phyloP scores from a whole-genome alignment of 768 basidiomycete species.

The Piloderma croceum region DNA sequence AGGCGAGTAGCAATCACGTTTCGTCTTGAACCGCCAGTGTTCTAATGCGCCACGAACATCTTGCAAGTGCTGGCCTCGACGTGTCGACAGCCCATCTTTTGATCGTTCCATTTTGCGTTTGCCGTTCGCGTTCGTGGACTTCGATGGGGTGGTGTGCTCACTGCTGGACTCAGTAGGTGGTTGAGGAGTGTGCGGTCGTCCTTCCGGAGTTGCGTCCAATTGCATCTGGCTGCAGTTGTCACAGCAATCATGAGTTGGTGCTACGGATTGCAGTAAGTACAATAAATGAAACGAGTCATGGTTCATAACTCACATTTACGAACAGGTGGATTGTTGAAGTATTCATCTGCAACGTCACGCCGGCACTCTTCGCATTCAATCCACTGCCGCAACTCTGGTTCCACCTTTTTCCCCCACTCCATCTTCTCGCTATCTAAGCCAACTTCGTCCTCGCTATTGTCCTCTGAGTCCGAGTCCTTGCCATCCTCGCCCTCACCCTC shows the following conservation, averaged over 20 bases:
- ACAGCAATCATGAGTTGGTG: constrained; percentile 18
- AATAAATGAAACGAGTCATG: neutral
- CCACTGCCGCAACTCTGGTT: constrained; percentile 24
- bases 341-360: constrained; percentile 21
- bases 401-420: constrained; percentile 26
- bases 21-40: constrained; percentile 5
- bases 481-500: neutral
- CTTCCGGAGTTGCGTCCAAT: too few species aligned
- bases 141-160: constrained; percentile 8
- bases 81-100: constrained; percentile 6
- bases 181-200: too few species aligned
- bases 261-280: constrained; percentile 2
- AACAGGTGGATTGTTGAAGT: constrained; percentile 27
- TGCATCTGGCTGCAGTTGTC: constrained; percentile 8
- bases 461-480: neutral
- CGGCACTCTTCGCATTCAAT: constrained; percentile 24
- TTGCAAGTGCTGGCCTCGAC: constrained; percentile 4
- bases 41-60: constrained; percentile 1
- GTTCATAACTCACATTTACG: constrained; percentile 15
- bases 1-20: constrained; percentile 2
- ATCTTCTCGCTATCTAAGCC: constrained; percentile 2
- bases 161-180: too few species aligned
- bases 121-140: constrained; percentile 16
- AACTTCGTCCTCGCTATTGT: neutral
- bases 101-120: constrained; percentile 15